Base-by-base conservation (phyloP, 2,329 filamentous ascomycete genomes). In the Colletotrichum paranaense region DNA sequence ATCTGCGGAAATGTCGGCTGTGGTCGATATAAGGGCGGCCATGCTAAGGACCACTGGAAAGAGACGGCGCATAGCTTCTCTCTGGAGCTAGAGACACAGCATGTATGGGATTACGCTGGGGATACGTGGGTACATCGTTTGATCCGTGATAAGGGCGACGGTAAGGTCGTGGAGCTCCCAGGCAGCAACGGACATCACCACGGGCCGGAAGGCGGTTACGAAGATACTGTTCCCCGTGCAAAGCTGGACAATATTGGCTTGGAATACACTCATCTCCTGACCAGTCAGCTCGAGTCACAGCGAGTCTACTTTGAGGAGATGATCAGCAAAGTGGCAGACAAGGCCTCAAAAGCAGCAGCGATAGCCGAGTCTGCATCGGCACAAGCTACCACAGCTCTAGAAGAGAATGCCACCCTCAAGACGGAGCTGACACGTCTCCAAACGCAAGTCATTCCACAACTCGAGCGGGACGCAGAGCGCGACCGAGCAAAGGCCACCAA, bases 101-200 rank as follows among this genome's bases (percentile, higher is more conserved):
- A 98, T 78, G 95, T 99, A 1, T 99, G 97, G 97, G 97, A 99
- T 82, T 99, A 99, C 76, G 94, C 94, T 0, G 95, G 94, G 5
- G 97, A 99, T 80, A 94, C 93, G 79, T 99, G 98, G 88, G 97
- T 98, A 62, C 97, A 99, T 82, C 92, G 97, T 11, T 90, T 98
- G 64, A 97, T 99, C 68, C 93, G 97, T 76, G 95, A 95, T 79
- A 98, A 98, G 84, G 92, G 94, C 11, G 95, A 98, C 81, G 94
- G 94, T 28, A 98, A 98, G 82, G 88, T 98, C 3, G 93, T 98
- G 22, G 96, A 98, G 81, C 88, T 98, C n/a, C 94, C 95, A 0
- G 88, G 89, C 2, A 85, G 88, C 73, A 86, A 80, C 22, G 77
- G 78, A 5, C 77, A 79, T 30, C 67, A 78, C 38, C 53, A 63